Evolutionary conservation across 257 asterid species (phyloP), one percentile per base, ranked within the genome.

Genomic region (Ilex aquifolium): DNA sequence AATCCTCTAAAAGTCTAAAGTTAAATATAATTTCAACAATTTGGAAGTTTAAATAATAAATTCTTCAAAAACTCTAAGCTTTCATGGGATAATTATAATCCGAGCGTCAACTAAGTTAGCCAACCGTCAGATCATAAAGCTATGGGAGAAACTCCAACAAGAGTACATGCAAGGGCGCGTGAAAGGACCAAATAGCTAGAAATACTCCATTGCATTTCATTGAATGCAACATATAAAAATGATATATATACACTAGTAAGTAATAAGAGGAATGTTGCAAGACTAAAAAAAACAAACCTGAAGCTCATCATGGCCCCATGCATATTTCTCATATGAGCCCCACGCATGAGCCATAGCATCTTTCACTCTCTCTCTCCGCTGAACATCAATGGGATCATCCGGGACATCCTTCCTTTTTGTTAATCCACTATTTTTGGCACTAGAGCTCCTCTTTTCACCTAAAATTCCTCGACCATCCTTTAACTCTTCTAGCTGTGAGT

Each of bases 271-370:
- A 36, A 36, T 36, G 42, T 36, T 36, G 8, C 42, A 4, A 4
- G 8, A 36, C 42, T 68, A 17, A 50, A 57, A 57, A 66, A 70
- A 58, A 21, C 61, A 68, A 30, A 93, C 99, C 95, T 90, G 97
- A 67, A 90, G 95, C 74, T 90, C 99, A 77, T 93, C 97, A 74
- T 88, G 90, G 50, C 99, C 99, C 99, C 99, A 93, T 29, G 96
- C 97, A 81, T 90, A 88, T 72, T 81, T 93, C 79, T 87, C 99
- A 71, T 93, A 93, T 50, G 99, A 90, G 77, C 81, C 80, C 97
- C 97, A 93, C 31, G 97, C 99, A 64, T 93, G 99, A 72, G 79
- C 52, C 97, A 90, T 93, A 63, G 99, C 99, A 76, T 90, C 88
- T 82, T 79, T 93, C 69, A 93, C 95, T 79, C 76, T 88, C 71